Percentiles rank a stretch among this genome's conserved stretches.
Evolutionary conservation across 192 early-diverging fungal species (phyloP).

Genomic region (Entomortierella parvispora): DNA sequence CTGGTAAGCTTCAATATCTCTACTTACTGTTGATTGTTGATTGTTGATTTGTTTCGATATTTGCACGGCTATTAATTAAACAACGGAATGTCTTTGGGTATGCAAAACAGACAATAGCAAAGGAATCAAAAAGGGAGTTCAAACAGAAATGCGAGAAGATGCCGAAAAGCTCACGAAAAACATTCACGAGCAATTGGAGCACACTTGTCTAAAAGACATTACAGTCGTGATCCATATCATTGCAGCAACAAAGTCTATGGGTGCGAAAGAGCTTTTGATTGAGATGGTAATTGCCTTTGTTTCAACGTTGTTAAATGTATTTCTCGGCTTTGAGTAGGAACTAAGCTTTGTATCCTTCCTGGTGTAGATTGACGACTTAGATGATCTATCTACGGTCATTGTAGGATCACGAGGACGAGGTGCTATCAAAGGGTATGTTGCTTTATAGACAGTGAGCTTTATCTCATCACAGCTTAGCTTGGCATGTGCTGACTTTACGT

Average conservation of each 20-base stretch:
- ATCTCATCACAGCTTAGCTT: not conserved
- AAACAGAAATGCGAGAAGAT: constrained; percentile 48
- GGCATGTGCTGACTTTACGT: not conserved
- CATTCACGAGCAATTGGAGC: constrained; percentile 47
- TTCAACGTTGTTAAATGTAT: not conserved
- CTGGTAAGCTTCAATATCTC: constrained; percentile 18
- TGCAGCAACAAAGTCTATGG: constrained; percentile 49
- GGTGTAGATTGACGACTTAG: constrained; percentile 53
- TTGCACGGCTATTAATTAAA: not conserved
- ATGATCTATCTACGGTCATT: constrained; percentile 56
- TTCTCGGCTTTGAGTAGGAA: not conserved
- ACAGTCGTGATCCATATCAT: constrained; percentile 49
- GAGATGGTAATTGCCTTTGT: constrained; percentile 28
- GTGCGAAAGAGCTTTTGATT: constrained; percentile 42
- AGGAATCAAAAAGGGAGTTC: constrained; percentile 41
- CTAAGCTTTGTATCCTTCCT: not conserved
- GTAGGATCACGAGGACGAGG: constrained; percentile 58
- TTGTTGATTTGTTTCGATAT: not conserved
- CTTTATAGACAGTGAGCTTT: not conserved
- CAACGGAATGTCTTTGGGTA: not conserved
- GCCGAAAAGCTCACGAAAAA: constrained; percentile 51
- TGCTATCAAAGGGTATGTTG: constrained; percentile 54
- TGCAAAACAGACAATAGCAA: constrained; percentile 16
- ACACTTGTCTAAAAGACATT: constrained; percentile 38
- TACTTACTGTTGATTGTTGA: not conserved